These are phyloP conservation scores for Podospora sp. DNA, from an alignment of 495 filamentous ascomycete genomes.

Conservation along the genomic window DNA sequence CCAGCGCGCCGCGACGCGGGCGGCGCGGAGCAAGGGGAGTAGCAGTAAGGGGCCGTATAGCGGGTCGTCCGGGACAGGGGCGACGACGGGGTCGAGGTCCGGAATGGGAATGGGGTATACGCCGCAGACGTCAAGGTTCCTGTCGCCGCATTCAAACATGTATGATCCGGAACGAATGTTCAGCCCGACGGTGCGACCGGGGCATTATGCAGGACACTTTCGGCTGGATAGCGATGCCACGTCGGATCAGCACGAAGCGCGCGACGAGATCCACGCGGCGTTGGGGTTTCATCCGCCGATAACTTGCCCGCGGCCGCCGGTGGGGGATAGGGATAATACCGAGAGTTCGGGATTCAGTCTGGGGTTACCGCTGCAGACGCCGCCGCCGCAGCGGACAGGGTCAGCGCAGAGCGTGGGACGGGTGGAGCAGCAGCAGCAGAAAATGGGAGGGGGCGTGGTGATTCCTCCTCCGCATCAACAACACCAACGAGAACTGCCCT, in stretches of 20 bases:
- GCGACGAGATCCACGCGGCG: neutral
- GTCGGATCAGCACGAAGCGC: neutral
- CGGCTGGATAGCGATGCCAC: neutral
- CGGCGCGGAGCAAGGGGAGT: neutral
- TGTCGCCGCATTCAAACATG: neutral
- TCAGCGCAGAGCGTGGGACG: too few species aligned
- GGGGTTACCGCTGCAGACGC: neutral
- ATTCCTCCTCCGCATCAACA: neutral
- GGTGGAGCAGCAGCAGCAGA: neutral
- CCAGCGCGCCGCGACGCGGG: conserved; percentile 20
- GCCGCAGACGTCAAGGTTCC: neutral
- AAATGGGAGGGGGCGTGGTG: neutral
- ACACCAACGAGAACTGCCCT: neutral
- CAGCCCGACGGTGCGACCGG: neutral
- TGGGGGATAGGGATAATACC: neutral
- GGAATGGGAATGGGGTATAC: conserved; percentile 8
- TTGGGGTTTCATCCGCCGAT: neutral
- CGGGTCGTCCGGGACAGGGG: too few species aligned
- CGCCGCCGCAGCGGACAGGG: neutral
- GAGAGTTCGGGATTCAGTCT: conserved; percentile 2
- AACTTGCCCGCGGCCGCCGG: neutral
- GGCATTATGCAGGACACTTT: neutral
- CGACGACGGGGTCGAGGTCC: neutral
- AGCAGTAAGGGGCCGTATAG: too few species aligned
- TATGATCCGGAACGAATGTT: neutral